Base-by-base conservation (phyloP, 192 early-diverging fungal genomes). In the Coemansia sp. region DNA sequence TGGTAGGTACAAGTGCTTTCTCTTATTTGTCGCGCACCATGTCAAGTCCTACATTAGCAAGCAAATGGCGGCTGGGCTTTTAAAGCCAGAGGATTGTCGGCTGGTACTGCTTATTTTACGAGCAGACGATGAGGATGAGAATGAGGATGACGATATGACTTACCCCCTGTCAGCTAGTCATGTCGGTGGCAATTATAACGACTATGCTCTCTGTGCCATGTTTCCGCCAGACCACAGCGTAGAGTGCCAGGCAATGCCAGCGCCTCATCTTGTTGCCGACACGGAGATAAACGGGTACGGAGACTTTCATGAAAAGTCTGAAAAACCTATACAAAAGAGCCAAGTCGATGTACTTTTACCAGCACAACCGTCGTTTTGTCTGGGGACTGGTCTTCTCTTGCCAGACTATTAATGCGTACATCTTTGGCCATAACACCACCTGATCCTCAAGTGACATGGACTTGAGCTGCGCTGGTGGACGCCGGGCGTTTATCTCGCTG, bases 351-450 rank as follows among this genome's bases (percentile, higher is more conserved):
- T 56, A 56, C 26, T 2, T 11, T 2, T 10, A 26, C 17, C 66
- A 68, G 53, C 38, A 21, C 11, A 17, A 62, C 12, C 50, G 66
- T 4, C 66, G 66, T 17, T 68, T 46, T 12, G 27, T 55, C 3
- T 68, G 66, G 66, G 66, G 59, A 0, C 35, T 62, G 14, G 40
- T 33, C 2, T 11, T 54, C 19, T 60, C 39, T 10, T 21, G 19
- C 17, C 11, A 27, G 1, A 17, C 26, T 2, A 34, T 55, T 22
- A 21, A 37, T 14, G 44, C 29, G 8, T 53, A 21, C n/a, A 8
- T 58, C 1, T 22, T 65, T 11, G 17, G 39, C n/a, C 46, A n/a
- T 9, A 44, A 39, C 15, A 17, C 1, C 1, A 41, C 38, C 2
- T 19, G 38, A 26, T 32, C 52, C 2, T 54, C 61, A 0, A 9